Evolutionary conservation across 441 rosid genomes (phyloP).

Genomic region (Gossypium davidsonii): DNA sequence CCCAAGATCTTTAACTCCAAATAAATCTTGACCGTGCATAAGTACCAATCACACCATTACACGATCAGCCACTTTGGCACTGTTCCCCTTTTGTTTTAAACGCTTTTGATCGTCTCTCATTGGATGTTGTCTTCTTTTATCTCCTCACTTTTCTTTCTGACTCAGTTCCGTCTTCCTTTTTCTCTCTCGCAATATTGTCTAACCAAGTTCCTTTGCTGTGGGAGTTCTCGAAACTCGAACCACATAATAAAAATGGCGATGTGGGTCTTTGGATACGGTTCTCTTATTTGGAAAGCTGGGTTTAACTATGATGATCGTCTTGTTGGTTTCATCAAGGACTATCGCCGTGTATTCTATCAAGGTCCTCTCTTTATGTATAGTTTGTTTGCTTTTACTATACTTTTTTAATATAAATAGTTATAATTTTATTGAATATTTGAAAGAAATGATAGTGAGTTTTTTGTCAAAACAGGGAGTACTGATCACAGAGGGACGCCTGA

Average conservation of each 20-base stretch:
- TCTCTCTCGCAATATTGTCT: background rate
- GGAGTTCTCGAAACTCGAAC: background rate
- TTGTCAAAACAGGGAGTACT: conserved; percentile 55
- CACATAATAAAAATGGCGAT: conserved; percentile 47
- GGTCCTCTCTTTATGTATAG: conserved; percentile 29
- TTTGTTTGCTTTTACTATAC: background rate
- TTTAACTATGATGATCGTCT: conserved; percentile 62
- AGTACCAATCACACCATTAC: background rate
- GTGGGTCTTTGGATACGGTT: conserved; percentile 90
- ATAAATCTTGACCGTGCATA: background rate
- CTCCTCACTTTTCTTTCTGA: background rate
- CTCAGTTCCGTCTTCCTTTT: background rate
- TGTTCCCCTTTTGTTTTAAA: background rate
- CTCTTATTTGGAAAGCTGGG: conserved; percentile 82
- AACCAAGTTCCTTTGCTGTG: background rate
- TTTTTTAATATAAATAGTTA: background rate
- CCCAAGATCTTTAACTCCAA: background rate
- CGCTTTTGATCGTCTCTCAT: background rate
- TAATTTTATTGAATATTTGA: background rate
- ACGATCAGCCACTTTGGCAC: background rate
- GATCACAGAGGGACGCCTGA: conserved; percentile 86
- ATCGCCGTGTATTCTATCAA: conserved; percentile 83
- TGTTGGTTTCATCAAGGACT: conserved; percentile 72
- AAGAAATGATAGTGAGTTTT: background rate
- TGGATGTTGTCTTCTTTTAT: background rate